Percentiles rank a stretch among this genome's conserved stretches.
Evolutionary conservation across 306 rosid genomes (phyloP).

Genomic region (Oxytropis ochrocephala): DNA sequence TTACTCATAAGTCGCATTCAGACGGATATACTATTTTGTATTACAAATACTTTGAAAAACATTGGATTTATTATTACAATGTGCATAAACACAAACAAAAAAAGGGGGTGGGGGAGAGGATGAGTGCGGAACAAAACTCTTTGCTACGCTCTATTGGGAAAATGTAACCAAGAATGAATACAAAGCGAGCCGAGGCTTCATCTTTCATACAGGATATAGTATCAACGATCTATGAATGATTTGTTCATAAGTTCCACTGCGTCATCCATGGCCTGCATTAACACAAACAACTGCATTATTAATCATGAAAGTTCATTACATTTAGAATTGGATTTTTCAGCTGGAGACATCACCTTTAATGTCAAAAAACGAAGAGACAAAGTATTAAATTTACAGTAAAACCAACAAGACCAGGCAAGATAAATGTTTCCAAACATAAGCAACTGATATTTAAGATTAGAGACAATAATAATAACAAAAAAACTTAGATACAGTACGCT

Average conservation of each 20-base stretch:
- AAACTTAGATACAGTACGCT: too few relatives aligned
- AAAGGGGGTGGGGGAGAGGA: background rate
- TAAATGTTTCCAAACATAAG: background rate
- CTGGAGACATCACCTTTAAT: background rate
- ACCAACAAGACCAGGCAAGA: background rate
- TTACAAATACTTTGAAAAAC: background rate
- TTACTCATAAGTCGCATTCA: too few relatives aligned
- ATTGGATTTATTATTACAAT: background rate
- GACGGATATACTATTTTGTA: too few relatives aligned
- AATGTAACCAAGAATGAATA: background rate
- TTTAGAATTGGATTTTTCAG: background rate
- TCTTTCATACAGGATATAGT: background rate
- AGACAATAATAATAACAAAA: too few relatives aligned
- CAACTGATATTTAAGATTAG: background rate
- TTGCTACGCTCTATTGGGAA: constrained; percentile 1
- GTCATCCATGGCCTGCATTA: constrained; percentile 94
- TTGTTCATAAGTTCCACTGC: constrained; percentile 91
- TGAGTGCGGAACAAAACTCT: constrained; percentile 2
- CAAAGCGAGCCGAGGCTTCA: constrained; percentile 19
- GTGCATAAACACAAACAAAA: background rate
- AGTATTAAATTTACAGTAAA: background rate
- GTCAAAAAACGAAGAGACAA: background rate
- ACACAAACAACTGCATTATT: too few relatives aligned
- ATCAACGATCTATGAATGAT: constrained; percentile 79
- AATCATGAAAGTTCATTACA: background rate